Evolutionary conservation across 257 asterid genomes (phyloP).

Genomic region (Forsythia viridissima): DNA sequence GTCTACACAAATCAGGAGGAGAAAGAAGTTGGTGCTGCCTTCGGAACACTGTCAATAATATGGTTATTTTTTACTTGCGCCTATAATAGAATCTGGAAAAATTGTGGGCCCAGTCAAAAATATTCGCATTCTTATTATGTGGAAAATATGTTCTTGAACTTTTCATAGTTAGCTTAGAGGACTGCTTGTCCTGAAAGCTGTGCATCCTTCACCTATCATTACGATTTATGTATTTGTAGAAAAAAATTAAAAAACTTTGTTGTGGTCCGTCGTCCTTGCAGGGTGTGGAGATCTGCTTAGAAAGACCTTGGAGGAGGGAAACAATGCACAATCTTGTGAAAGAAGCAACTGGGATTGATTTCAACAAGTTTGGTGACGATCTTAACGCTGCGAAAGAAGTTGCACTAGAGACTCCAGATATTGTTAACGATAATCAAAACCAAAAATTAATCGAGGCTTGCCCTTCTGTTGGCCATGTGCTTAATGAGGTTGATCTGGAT

Average conservation of each 20-base stretch:
- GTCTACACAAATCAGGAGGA: background rate
- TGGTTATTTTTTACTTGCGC: background rate
- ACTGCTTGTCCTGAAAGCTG: background rate
- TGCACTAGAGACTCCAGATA: constrained; percentile 43
- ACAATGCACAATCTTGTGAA: constrained; percentile 95
- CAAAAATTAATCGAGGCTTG: constrained; percentile 63
- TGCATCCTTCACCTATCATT: background rate
- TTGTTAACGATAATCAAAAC: constrained; percentile 38
- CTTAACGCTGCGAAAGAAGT: constrained; percentile 63
- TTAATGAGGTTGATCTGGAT: constrained; percentile 67
- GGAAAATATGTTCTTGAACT: background rate
- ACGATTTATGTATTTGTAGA: background rate
- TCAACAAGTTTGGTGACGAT: constrained; percentile 59
- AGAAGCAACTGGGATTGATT: constrained; percentile 86
- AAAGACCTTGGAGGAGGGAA: constrained; percentile 98
- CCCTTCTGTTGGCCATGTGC: constrained; percentile 79
- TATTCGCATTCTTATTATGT: background rate
- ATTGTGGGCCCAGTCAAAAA: background rate
- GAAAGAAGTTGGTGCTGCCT: background rate
- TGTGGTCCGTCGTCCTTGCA: constrained; percentile 26
- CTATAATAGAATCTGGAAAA: background rate
- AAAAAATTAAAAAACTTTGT: background rate
- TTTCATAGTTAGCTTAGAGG: background rate
- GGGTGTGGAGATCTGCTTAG: constrained; percentile 86
- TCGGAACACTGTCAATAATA: background rate